Percentiles rank a stretch among this genome's conserved stretches.
phyloP scores from a whole-genome alignment of 768 basidiomycete genomes.

The Hydnum rufescens region DNA sequence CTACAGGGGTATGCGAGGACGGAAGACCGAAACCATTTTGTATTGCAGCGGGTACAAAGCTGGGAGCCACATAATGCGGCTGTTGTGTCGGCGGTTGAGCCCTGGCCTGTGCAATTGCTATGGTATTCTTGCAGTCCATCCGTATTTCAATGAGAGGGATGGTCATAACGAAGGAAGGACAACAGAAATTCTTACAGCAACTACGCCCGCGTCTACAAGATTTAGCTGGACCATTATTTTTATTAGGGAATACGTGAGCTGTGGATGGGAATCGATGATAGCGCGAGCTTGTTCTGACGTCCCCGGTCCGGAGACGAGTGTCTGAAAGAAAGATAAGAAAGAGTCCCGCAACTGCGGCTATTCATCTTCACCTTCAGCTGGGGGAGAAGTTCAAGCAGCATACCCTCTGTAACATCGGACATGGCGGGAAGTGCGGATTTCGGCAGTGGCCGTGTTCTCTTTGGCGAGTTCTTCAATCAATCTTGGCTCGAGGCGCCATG shows the following conservation, averaged over 20 bases:
- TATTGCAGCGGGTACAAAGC: not conserved
- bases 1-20: not conserved
- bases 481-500: too few relatives aligned
- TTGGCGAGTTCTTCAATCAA: too few relatives aligned
- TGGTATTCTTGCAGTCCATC: not conserved
- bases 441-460: too few relatives aligned
- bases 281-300: constrained; percentile 20
- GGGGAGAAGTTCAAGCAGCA: not conserved
- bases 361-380: not conserved
- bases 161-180: not conserved
- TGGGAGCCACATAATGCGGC: not conserved
- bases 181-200: constrained; percentile 17
- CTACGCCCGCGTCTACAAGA: constrained; percentile 25
- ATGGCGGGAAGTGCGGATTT: too few relatives aligned
- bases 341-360: not conserved
- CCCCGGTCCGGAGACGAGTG: constrained; percentile 2
- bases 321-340: not conserved
- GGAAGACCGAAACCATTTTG: not conserved
- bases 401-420: not conserved
- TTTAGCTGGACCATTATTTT: constrained; percentile 29
- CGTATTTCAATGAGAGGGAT: not conserved
- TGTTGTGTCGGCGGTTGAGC: constrained; percentile 4
- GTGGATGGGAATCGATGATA: constrained; percentile 23
- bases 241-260: constrained; percentile 29
- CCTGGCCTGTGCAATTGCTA: constrained; percentile 12